phyloP scores from a whole-genome alignment of 2,329 filamentous ascomycete species.

The Aspergillus chevalieri region DNA sequence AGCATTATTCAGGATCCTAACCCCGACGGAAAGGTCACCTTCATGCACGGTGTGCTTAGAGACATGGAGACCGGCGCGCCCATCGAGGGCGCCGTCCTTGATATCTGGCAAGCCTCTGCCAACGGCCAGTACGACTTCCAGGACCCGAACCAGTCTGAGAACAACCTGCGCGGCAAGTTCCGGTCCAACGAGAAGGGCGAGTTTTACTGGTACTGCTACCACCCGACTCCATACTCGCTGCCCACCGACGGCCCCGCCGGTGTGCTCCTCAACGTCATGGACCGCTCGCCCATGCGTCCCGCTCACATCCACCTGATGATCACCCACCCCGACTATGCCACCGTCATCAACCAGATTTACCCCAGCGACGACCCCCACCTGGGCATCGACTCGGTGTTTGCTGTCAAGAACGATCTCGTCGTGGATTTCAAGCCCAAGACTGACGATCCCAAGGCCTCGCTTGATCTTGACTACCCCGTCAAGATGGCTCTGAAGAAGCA shows the following conservation, averaged over 20 bases:
- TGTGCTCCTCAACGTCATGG: constrained; percentile 48
- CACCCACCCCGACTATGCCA: constrained; percentile 51
- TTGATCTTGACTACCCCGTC: constrained; percentile 60
- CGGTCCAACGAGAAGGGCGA: constrained; percentile 62
- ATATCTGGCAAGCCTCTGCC: constrained; percentile 71
- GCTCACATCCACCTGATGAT: constrained; percentile 57
- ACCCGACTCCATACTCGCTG: constrained; percentile 67
- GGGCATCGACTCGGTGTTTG: constrained; percentile 55
- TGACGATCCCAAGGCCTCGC: constrained; percentile 47
- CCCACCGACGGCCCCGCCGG: constrained; percentile 58
- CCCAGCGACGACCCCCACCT: constrained; percentile 54
- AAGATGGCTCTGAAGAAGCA: constrained; percentile 45
- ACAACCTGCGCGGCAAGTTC: constrained; percentile 75
- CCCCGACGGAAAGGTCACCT: constrained; percentile 51
- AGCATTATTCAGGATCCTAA: constrained; percentile 60
- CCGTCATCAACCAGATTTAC: constrained; percentile 54
- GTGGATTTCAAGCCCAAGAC: constrained; percentile 52
- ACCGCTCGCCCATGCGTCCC: constrained; percentile 56
- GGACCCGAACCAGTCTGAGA: constrained; percentile 64
- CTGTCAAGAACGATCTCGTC: constrained; percentile 56
- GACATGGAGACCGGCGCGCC: constrained; percentile 61
- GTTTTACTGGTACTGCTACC: constrained; percentile 65
- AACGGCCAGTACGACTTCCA: constrained; percentile 74
- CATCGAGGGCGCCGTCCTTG: constrained; percentile 63
- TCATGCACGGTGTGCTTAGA: constrained; percentile 64